Percentiles rank a stretch among this genome's conserved stretches.
Evolutionary conservation across 768 basidiomycete genomes (phyloP).

Genomic region (Hericium rajendrae): DNA sequence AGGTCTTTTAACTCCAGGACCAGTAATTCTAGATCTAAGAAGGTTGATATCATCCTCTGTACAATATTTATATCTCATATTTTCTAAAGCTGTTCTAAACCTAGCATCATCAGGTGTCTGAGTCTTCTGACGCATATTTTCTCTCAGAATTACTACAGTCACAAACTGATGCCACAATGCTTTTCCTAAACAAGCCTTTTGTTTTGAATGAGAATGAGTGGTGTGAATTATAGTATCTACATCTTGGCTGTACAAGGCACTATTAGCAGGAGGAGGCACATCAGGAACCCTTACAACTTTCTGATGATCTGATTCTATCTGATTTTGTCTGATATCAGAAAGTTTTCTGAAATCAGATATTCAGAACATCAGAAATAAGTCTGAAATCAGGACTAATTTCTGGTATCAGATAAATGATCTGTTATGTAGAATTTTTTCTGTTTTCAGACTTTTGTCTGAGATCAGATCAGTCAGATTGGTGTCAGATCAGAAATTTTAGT

Average conservation of each 20-base stretch:
- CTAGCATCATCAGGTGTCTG: constrained; percentile 17
- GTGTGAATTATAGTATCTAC: neutral
- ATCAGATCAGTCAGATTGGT: no score
- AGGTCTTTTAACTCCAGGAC: constrained; percentile 2
- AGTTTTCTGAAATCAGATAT: no score
- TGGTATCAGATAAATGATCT: no score
- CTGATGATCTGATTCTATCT: no score
- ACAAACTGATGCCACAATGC: constrained; percentile 14
- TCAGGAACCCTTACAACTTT: no score
- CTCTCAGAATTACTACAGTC: constrained; percentile 11
- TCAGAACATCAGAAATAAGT: no score
- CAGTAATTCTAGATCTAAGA: constrained; percentile 19
- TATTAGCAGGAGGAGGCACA: constrained; percentile 23
- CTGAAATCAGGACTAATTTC: no score
- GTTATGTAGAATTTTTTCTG: no score
- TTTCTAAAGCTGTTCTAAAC: constrained; percentile 23
- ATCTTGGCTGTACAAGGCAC: constrained; percentile 14
- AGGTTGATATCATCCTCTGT: constrained; percentile 28
- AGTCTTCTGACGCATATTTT: constrained; percentile 13
- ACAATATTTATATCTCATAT: constrained; percentile 31
- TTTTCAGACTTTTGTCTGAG: no score
- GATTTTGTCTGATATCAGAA: no score
- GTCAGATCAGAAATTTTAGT: no score
- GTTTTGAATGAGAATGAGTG: neutral
- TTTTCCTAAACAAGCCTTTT: constrained; percentile 9